Conservation (phyloP, 164 flowering plant species). For the Echeveria elegans region DNA sequence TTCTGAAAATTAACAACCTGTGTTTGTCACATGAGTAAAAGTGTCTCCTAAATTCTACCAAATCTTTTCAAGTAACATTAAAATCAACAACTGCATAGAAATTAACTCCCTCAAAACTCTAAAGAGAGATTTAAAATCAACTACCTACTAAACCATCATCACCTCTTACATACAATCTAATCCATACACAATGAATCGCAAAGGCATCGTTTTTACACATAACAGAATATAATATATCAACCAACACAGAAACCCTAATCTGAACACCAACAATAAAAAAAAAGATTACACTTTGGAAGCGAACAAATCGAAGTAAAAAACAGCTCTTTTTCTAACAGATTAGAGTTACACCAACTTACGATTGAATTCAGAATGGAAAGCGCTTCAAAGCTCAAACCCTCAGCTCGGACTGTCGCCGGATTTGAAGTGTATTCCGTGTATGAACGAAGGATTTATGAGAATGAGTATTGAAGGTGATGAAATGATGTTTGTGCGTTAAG, state of each 20-base stretch:
- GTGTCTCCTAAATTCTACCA: background rate
- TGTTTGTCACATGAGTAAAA: too few relatives aligned
- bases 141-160: background rate
- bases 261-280: background rate
- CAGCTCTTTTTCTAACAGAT: background rate
- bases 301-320: background rate
- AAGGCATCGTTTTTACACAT: background rate
- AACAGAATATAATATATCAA: background rate
- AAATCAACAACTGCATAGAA: background rate
- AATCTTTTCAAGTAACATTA: background rate
- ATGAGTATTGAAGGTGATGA: background rate
- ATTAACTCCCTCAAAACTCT: background rate
- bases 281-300: background rate
- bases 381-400: background rate
- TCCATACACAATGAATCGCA: background rate
- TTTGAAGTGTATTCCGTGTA: background rate
- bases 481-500: background rate
- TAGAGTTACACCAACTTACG: background rate
- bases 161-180: background rate
- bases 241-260: background rate
- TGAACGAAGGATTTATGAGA: background rate
- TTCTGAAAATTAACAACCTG: too few relatives aligned
- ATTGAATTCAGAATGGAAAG: background rate
- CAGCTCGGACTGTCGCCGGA: background rate
- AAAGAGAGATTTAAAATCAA: too few relatives aligned